phyloP scores from a whole-genome alignment of 495 filamentous ascomycete species.

The Hyaloscypha hepaticicola region DNA sequence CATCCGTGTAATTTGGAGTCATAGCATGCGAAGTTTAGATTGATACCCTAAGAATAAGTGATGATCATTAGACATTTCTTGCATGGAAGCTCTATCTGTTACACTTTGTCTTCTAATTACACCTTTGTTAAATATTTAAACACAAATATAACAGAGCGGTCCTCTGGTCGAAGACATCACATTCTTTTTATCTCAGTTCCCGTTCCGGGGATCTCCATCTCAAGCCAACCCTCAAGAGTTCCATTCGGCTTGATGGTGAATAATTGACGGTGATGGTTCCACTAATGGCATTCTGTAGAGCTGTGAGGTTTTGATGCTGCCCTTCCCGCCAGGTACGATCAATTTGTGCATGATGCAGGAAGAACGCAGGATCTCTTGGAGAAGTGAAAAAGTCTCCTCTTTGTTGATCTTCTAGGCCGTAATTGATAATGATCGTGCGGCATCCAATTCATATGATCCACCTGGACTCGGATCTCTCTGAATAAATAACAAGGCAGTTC shows the following conservation, averaged over 20 bases:
- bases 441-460: no score
- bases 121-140: neutral
- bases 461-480: no score
- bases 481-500: no score
- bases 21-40: neutral
- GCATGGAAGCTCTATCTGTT: no score
- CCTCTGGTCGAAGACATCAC: conserved; percentile 17
- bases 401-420: conserved; percentile 28
- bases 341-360: conserved; percentile 38
- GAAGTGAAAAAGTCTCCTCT: conserved; percentile 53
- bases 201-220: conserved; percentile 15
- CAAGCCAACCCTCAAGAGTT: conserved; percentile 25
- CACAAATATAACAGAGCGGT: conserved; percentile 30
- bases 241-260: conserved; percentile 38
- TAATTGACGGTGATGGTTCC: conserved; percentile 61
- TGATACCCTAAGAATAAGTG: neutral
- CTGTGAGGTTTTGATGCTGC: conserved; percentile 55
- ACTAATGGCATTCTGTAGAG: conserved; percentile 45
- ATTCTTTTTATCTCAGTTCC: conserved; percentile 14
- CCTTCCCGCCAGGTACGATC: conserved; percentile 29
- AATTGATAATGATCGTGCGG: conserved; percentile 18
- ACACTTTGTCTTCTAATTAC: neutral
- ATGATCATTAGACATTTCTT: neutral
- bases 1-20: neutral
- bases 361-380: conserved; percentile 68